Base-by-base conservation (phyloP, 768 basidiomycete species). In the Agrocybe praecox region DNA sequence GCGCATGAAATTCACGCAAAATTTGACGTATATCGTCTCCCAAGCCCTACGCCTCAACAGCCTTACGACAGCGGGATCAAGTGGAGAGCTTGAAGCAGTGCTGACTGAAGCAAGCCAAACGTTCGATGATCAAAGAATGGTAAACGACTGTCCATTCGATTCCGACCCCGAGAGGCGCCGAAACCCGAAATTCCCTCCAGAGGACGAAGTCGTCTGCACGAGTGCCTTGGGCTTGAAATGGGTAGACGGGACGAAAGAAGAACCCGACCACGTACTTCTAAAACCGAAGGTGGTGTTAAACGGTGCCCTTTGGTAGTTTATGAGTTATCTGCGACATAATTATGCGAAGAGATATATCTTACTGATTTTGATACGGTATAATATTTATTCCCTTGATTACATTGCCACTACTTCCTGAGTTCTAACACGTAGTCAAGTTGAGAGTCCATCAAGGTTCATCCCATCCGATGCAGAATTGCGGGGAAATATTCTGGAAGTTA, bases 11-110 rank as follows among this genome's bases (percentile, higher is more conserved):
- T 61, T 61, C 53, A 48, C 59, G 15, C 54, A 61, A 17, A 67
- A 64, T n/a, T 55, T 71, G 17, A 53, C 60, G 12, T 63, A 68
- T 24, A 65, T 77, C 46, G 71, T 67, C 9, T 62, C 65, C 34
- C 56, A 69, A 32, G 69, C 72, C 14, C 57, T 73, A 52, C 69
- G 67, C 32, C 62, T 76, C 46, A 74, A 75, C 50, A 62, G 64
- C 24, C 60, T 65, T 33, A 65, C 69, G 22, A 67, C 65, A 18
- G 60, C 60, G 14, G 67, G 61, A 12, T 61, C 64, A 48, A 58
- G 60, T 19, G 66, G 67, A 33, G 67, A 72, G 33, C 60, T 70
- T 21, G 72, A 73, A 36, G 62, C 68, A 6, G 52, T 65, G 14
- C 34, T 67, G 1, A 63, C 68, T 26, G 62, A 67, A 17, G 67